Percentiles rank a stretch among this genome's conserved stretches.
Evolutionary conservation across 108 stramenopile species (phyloP).

Genomic region (Craspedostauros australis): DNA sequence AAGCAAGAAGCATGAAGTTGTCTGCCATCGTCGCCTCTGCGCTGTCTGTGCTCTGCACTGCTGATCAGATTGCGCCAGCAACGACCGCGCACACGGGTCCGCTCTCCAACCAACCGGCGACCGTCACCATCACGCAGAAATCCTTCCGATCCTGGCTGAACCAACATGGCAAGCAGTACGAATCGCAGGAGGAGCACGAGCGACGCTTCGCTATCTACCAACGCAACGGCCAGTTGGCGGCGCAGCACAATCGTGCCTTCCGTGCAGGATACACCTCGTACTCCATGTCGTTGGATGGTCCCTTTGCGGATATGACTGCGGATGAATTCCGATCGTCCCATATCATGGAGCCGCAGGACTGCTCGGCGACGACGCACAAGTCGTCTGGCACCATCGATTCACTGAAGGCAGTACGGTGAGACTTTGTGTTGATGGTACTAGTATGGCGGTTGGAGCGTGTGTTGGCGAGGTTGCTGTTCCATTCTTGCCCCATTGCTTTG

Average conservation of each 20-base stretch:
- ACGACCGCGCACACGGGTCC: too few relatives aligned
- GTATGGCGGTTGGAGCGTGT: not conserved
- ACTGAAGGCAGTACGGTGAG: too few relatives aligned
- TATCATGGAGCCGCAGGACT: slow-evolving; percentile 38
- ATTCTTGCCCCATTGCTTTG: not conserved
- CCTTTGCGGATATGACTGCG: slow-evolving; percentile 41
- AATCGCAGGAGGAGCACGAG: slow-evolving; percentile 5
- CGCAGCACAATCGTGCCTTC: slow-evolving; percentile 31
- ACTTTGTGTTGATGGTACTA: not conserved
- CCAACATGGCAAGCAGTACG: slow-evolving; percentile 7
- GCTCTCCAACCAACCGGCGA: too few relatives aligned
- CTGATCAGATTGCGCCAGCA: too few relatives aligned
- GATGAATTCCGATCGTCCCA: slow-evolving; percentile 28
- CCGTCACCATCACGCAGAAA: too few relatives aligned
- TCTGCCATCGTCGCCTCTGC: too few relatives aligned
- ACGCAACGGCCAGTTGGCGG: slow-evolving; percentile 14
- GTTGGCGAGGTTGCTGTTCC: not conserved
- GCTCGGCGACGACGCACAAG: slow-evolving; percentile 30
- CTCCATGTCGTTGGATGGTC: slow-evolving; percentile 27
- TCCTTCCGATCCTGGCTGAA: too few relatives aligned
- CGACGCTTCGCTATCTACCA: slow-evolving; percentile 13
- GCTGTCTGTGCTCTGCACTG: too few relatives aligned
- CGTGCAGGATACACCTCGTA: slow-evolving; percentile 25
- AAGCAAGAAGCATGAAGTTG: too few relatives aligned
- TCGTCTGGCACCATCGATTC: too few relatives aligned